Conservation (phyloP, 148 eudicot genomes). For the Vaccinium myrtillus region DNA sequence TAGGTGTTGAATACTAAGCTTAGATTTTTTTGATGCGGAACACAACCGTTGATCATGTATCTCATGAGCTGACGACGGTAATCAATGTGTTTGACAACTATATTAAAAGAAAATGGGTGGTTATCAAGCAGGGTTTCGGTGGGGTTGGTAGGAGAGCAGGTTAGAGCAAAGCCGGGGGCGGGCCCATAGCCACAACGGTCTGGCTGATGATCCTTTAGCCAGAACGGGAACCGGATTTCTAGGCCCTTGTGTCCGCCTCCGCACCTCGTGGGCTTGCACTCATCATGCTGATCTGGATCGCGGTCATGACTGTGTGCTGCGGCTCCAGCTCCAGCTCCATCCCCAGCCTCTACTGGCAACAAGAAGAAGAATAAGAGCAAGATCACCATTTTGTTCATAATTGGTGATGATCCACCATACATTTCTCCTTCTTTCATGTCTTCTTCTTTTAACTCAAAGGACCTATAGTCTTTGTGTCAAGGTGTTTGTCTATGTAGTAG, state of each 20-base stretch:
- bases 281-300: too few species aligned
- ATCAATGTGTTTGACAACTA: background rate
- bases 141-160: background rate
- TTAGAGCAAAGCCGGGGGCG: background rate
- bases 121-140: background rate
- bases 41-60: background rate
- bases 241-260: background rate
- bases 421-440: background rate
- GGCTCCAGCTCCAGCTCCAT: too few species aligned
- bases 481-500: too few species aligned
- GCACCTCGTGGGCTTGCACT: background rate
- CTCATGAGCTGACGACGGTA: background rate
- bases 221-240: background rate
- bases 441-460: too few species aligned
- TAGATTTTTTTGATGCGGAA: background rate
- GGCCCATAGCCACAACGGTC: background rate
- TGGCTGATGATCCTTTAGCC: conserved; percentile 1
- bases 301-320: too few species aligned
- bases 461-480: too few species aligned
- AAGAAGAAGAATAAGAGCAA: background rate
- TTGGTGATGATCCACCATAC: background rate
- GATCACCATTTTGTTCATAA: background rate
- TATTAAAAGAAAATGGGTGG: background rate
- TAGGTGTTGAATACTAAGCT: background rate
- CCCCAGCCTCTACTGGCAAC: background rate